Percentiles rank a stretch among this genome's conserved stretches.
Conservation (phyloP, 345 rosid species). For the Corymbia maculata region DNA sequence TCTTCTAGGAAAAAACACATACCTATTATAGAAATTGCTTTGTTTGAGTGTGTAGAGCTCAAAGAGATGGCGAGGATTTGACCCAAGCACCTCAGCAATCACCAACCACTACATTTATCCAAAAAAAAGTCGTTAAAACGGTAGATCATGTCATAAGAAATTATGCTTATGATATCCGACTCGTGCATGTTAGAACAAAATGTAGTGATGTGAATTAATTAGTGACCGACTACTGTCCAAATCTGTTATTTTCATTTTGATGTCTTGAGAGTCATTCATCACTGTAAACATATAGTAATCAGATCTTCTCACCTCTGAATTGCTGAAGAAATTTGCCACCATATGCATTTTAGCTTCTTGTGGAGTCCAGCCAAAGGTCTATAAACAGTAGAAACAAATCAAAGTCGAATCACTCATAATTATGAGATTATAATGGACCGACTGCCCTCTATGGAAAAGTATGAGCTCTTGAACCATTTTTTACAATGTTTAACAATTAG, state of each 20-base stretch:
- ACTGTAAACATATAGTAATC: background rate
- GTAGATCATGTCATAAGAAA: background rate
- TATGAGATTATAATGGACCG: background rate
- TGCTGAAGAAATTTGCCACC: slow-evolving; percentile 85
- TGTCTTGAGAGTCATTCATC: background rate
- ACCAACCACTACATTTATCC: slow-evolving; percentile 56
- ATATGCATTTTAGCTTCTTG: slow-evolving; percentile 90
- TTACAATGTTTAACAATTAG: background rate
- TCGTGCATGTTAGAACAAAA: background rate
- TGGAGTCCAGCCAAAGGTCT: slow-evolving; percentile 93
- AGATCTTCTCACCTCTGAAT: slow-evolving; percentile 60
- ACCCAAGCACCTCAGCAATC: slow-evolving; percentile 80
- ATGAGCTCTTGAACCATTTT: background rate
- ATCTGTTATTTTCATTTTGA: background rate
- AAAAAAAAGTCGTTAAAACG: background rate
- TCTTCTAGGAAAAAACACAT: background rate
- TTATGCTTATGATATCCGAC: background rate
- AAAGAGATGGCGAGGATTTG: slow-evolving; percentile 87
- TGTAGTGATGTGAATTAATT: background rate
- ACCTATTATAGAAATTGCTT: slow-evolving; percentile 68
- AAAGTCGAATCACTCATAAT: background rate
- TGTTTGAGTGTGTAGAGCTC: slow-evolving; percentile 93
- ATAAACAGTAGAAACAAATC: slow-evolving; percentile 11
- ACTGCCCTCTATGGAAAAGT: background rate
- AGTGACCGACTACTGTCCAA: background rate